Conservation (phyloP, 108 stramenopile species). For the Nitzschia sp. region DNA sequence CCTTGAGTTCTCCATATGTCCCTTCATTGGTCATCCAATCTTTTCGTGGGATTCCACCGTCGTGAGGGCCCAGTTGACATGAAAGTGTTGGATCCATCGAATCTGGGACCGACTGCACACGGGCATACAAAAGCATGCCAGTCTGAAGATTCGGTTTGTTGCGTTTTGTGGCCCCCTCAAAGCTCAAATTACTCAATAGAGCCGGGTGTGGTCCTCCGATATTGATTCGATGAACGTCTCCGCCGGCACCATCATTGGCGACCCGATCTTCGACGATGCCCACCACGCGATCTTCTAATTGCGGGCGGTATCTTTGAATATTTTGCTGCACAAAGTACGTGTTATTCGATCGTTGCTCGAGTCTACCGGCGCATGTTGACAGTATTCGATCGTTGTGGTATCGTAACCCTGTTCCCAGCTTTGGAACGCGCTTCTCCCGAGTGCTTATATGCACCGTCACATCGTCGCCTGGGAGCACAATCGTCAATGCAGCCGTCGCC, state of each 20-base stretch:
- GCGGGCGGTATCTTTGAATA: conserved; percentile 44
- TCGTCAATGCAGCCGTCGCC: background rate
- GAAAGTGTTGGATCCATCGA: conserved; percentile 69
- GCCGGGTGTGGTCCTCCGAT: conserved; percentile 78
- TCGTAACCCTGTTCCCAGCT: conserved; percentile 49
- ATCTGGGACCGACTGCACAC: conserved; percentile 43
- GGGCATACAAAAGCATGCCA: conserved; percentile 73
- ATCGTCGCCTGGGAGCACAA: conserved; percentile 60
- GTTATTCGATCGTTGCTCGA: conserved; percentile 31
- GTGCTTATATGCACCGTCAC: conserved; percentile 35
- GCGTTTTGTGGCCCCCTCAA: conserved; percentile 86
- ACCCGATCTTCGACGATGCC: conserved; percentile 84
- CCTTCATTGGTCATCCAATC: conserved; percentile 91
- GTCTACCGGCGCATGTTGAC: conserved; percentile 48
- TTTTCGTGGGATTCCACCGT: conserved; percentile 64
- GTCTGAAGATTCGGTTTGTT: conserved; percentile 72
- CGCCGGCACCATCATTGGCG: conserved; percentile 60
- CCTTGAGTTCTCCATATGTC: conserved; percentile 73
- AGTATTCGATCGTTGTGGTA: conserved; percentile 14
- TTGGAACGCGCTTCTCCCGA: conserved; percentile 17
- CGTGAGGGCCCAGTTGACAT: conserved; percentile 70
- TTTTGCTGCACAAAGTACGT: conserved; percentile 46
- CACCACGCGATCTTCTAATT: conserved; percentile 73
- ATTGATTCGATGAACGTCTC: conserved; percentile 75
- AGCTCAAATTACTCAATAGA: conserved; percentile 56